These are phyloP conservation scores for Xylaria cubensis DNA, from an alignment of 495 filamentous ascomycete genomes.

Conservation along the genomic window DNA sequence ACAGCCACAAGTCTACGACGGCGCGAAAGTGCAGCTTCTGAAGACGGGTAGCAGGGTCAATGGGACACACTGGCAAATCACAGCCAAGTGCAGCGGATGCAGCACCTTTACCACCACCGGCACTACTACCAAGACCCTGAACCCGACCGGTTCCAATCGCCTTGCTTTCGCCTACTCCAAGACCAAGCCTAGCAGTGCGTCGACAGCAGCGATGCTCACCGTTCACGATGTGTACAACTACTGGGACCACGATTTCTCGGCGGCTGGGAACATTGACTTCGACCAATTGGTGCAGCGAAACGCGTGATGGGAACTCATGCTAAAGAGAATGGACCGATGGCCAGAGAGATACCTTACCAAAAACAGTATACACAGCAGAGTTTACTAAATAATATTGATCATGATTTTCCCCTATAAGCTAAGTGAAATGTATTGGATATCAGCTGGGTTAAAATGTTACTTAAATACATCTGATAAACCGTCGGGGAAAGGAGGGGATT, in stretches of 20 bases:
- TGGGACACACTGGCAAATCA: constrained; percentile 54
- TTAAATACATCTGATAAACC: background rate
- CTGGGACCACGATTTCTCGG: constrained; percentile 52
- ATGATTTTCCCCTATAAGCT: background rate
- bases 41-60: constrained; percentile 47
- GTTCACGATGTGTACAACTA: constrained; percentile 52
- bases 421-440: background rate
- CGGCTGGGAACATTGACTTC: constrained; percentile 48
- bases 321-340: background rate
- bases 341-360: background rate
- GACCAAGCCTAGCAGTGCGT: constrained; percentile 39
- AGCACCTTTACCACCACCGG: constrained; percentile 41
- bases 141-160: constrained; percentile 46
- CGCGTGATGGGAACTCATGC: constrained; percentile 30
- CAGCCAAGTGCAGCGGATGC: constrained; percentile 52
- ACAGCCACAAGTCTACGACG: constrained; percentile 39
- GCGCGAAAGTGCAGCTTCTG: constrained; percentile 43
- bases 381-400: background rate
- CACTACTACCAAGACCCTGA: constrained; percentile 40
- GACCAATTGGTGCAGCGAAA: constrained; percentile 42
- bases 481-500: background rate
- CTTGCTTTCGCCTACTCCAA: constrained; percentile 53
- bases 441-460: background rate
- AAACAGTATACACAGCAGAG: background rate
- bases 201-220: constrained; percentile 40